These are phyloP conservation scores for Leccinum truebloodii DNA, from an alignment of 768 basidiomycete genomes.

Conservation along the genomic window DNA sequence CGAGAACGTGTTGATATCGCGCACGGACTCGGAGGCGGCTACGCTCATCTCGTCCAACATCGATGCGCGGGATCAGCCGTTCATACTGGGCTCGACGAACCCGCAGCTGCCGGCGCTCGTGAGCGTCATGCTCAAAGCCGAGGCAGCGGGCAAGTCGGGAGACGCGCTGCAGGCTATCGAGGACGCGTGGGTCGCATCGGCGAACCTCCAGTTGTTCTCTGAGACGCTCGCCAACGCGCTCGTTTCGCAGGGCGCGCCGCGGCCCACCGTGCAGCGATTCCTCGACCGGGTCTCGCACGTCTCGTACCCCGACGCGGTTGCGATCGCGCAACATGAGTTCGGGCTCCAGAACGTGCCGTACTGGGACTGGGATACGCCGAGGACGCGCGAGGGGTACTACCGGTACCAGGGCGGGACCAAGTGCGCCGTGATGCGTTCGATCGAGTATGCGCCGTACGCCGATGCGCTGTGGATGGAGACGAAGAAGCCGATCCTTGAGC, in stretches of 20 bases:
- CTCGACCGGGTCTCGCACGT: slow-evolving; percentile 58
- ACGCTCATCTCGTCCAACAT: slow-evolving; percentile 97
- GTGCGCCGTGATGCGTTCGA: slow-evolving; percentile 88
- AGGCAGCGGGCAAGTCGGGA: slow-evolving; percentile 76
- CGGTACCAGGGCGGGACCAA: slow-evolving; percentile 96
- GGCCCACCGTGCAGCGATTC: slow-evolving; percentile 60
- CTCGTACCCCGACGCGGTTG: slow-evolving; percentile 68
- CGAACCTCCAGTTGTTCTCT: slow-evolving; percentile 79
- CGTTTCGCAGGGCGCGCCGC: slow-evolving; percentile 54
- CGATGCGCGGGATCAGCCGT: slow-evolving; percentile 95
- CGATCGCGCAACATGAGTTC: slow-evolving; percentile 78
- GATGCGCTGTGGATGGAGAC: slow-evolving; percentile 98
- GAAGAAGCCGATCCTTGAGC: slow-evolving; percentile 86
- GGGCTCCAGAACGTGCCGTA: slow-evolving; percentile 72
- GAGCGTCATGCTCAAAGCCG: slow-evolving; percentile 80
- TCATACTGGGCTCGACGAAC: slow-evolving; percentile 93
- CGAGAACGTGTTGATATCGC: slow-evolving; percentile 88
- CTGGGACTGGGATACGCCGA: slow-evolving; percentile 95
- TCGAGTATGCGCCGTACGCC: slow-evolving; percentile 93
- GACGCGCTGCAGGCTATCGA: slow-evolving; percentile 84
- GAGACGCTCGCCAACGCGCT: slow-evolving; percentile 69
- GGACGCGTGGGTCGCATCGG: slow-evolving; percentile 80
- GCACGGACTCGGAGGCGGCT: slow-evolving; percentile 97
- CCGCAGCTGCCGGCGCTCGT: slow-evolving; percentile 68
- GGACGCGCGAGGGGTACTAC: slow-evolving; percentile 96